Evolutionary conservation across 352 stramenopile species (phyloP).

Genomic region (Pythium periplocum): DNA sequence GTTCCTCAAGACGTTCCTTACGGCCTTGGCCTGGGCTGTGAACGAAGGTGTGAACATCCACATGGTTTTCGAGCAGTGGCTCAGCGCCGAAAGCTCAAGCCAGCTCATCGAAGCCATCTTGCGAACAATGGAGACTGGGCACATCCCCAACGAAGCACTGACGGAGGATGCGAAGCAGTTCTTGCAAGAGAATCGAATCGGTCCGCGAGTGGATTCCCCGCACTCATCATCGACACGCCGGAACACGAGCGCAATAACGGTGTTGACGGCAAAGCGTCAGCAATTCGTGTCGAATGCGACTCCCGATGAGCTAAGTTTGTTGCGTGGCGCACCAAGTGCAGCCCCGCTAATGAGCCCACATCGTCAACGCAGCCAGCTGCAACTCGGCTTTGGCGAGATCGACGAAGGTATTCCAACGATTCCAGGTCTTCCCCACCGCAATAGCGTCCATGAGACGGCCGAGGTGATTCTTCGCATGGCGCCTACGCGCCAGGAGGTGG

Average conservation of each 20-base stretch:
- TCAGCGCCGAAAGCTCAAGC: slow-evolving; percentile 40
- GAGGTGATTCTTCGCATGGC: slow-evolving; percentile 43
- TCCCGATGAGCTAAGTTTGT: neutral
- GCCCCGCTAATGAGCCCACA: neutral
- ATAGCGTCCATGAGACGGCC: slow-evolving; percentile 48
- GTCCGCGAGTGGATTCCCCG: slow-evolving; percentile 2
- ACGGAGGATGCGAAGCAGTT: slow-evolving; percentile 61
- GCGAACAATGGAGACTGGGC: slow-evolving; percentile 64
- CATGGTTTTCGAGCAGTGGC: slow-evolving; percentile 55
- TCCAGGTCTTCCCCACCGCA: too few species aligned
- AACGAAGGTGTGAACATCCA: slow-evolving; percentile 77
- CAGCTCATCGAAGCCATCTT: slow-evolving; percentile 62
- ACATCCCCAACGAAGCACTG: slow-evolving; percentile 31
- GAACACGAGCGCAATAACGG: neutral
- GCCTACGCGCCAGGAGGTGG: too few species aligned
- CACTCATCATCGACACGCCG: slow-evolving; percentile 1
- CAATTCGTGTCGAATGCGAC: neutral
- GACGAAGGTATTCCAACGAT: too few species aligned
- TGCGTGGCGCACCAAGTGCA: too few species aligned
- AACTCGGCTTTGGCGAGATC: too few species aligned
- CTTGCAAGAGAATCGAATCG: slow-evolving; percentile 37
- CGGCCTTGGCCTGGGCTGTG: slow-evolving; percentile 50
- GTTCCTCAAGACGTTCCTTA: slow-evolving; percentile 68
- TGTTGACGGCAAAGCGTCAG: slow-evolving; percentile 2
- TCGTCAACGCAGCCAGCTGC: neutral